These are phyloP conservation scores for Wickerhamomyces bovis DNA, from an alignment of 805 yeast genomes.

Conservation along the genomic window DNA sequence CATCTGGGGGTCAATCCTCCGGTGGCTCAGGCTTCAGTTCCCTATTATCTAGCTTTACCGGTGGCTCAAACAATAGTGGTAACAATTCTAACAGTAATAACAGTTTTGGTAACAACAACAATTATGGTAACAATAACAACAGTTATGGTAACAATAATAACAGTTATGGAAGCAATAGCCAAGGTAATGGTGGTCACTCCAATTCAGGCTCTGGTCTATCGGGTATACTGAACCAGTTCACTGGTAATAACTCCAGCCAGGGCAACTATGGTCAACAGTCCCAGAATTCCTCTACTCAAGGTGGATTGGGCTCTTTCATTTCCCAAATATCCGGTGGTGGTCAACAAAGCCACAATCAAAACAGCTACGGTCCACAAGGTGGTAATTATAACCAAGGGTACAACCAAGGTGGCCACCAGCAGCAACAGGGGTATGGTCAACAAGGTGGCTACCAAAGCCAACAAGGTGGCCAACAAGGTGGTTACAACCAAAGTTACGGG, in stretches of 20 bases:
- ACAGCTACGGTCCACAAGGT: constrained; percentile 2
- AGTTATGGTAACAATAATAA: background rate
- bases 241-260: constrained; percentile 3
- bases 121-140: constrained; percentile 4
- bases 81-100: constrained; percentile 4
- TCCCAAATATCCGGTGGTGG: constrained; percentile 2
- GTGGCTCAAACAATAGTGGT: constrained; percentile 1
- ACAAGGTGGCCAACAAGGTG: constrained; percentile 6
- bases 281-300: background rate
- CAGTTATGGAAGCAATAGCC: background rate
- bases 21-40: constrained; percentile 2
- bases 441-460: constrained; percentile 3
- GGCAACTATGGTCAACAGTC: background rate
- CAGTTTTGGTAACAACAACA: background rate
- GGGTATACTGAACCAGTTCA: constrained; percentile 10
- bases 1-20: constrained; percentile 1
- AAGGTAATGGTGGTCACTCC: background rate
- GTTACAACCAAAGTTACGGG: constrained; percentile 2
- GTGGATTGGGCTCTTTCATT: constrained; percentile 1
- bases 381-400: background rate
- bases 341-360: constrained; percentile 1
- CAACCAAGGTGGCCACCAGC: constrained; percentile 1
- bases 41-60: constrained; percentile 10
- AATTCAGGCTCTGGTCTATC: constrained; percentile 5
- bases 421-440: constrained; percentile 1